phyloP scores from a whole-genome alignment of 352 stramenopile genomes.

The Pythium pyrilobum region DNA sequence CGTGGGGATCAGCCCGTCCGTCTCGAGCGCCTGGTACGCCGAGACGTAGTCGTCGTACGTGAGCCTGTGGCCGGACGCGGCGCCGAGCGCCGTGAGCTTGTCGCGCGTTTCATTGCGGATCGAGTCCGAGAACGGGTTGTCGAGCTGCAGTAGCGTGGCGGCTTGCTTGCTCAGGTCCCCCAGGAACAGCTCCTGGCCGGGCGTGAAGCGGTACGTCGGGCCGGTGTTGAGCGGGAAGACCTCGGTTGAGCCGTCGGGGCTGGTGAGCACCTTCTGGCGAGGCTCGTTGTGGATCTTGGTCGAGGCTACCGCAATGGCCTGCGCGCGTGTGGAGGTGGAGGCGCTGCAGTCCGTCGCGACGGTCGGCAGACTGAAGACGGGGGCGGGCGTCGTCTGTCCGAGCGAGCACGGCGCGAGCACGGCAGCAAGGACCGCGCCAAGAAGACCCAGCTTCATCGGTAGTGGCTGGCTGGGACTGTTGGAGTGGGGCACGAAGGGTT shows the following conservation, averaged over 20 bases:
- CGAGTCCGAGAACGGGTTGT: background rate
- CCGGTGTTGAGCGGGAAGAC: background rate
- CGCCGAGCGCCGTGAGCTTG: background rate
- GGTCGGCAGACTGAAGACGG: too few species aligned
- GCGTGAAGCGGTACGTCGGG: background rate
- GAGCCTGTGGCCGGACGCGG: background rate
- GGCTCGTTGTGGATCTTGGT: constrained; percentile 6
- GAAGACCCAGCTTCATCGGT: too few species aligned
- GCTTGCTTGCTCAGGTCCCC: background rate
- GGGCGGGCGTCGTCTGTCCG: too few species aligned
- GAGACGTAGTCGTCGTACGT: background rate
- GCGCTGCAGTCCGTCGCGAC: too few species aligned
- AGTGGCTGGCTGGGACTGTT: too few species aligned
- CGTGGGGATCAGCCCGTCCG: background rate
- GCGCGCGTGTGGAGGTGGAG: background rate
- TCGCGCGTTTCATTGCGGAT: background rate
- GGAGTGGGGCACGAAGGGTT: too few species aligned
- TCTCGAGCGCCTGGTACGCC: background rate
- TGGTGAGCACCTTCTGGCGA: background rate
- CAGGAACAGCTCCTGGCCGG: background rate
- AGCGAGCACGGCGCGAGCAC: too few species aligned
- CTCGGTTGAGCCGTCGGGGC: background rate
- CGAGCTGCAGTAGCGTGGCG: background rate
- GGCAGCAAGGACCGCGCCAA: too few species aligned
- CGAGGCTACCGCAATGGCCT: background rate